A percentile compares a stretch with the other conserved stretches of the same genome.
Evolutionary conservation across 2,329 filamentous ascomycete genomes (phyloP).

Genomic region (Colletotrichum sp.): DNA sequence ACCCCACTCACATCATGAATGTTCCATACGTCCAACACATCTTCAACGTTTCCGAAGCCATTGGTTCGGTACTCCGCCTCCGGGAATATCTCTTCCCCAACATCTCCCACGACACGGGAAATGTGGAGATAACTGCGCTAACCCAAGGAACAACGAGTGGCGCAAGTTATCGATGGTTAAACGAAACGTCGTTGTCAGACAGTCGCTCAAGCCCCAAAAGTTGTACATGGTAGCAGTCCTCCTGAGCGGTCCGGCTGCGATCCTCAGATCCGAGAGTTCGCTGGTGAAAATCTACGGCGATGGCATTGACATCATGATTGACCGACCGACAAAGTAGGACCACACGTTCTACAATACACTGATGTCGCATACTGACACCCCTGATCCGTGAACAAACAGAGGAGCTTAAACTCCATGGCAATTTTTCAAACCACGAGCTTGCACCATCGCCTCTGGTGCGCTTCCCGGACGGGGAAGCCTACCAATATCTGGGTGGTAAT

Average conservation of each 20-base stretch:
- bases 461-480: too few species aligned
- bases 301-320: not conserved
- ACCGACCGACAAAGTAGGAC: not conserved
- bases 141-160: not conserved
- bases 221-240: not conserved
- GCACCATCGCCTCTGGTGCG: not conserved
- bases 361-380: not conserved
- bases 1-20: not conserved
- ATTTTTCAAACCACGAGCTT: rapidly evolving
- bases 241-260: not conserved
- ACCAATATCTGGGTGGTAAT: not conserved
- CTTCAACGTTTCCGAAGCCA: not conserved
- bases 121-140: not conserved
- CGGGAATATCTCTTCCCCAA: not conserved
- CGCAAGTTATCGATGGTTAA: rapidly evolving
- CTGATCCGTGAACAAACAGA: not conserved
- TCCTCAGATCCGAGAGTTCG: not conserved
- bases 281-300: not conserved
- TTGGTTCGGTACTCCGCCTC: not conserved
- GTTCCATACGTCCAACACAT: not conserved
- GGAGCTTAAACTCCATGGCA: too few species aligned
- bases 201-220: not conserved
- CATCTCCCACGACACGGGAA: not conserved
- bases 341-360: not conserved
- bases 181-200: not conserved